Evolutionary conservation across 2,329 filamentous ascomycete genomes (phyloP), one percentile per base, ranked within the genome.

Genomic region (Neonectria sp.): DNA sequence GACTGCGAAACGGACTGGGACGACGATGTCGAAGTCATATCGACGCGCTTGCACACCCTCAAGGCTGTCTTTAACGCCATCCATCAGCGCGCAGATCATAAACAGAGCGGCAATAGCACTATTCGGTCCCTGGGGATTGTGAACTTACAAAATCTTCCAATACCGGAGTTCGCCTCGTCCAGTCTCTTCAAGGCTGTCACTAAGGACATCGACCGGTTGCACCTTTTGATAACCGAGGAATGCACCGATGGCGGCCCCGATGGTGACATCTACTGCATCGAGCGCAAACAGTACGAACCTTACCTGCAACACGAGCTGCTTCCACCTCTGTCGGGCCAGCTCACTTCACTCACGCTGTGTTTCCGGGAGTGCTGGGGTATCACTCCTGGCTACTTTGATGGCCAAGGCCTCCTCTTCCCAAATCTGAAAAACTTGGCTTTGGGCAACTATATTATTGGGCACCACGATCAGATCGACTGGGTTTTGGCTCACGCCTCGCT

Each of bases 391-490:
- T 60, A 68, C 48, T 76, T 78, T 49, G 66, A 76, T n/a, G 70
- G 71, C 25, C 17, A 37, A 1, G 69, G 65, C 9, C 71, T 77
- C 21, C 2, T 27, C 3, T 77, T 76, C 48, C 73, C 72, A 3
- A 37, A 61, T 3, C 70, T 77, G 29, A 69, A 68, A 37, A 75
- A 59, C 1, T 45, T 77, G 40, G 63, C 60, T 1, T 56, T 77
- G 4, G 55, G 64, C 7, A 37, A 70, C 1, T 76, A 67, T 24
- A 53, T 68, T 12, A 71, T 77, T 40, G 66, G 65, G 1, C 71
- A 76, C 15, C 45, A 73, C 40, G 52, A 70, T 9, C 75, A 78
- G 8, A 68, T 76, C 29, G 70, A 77, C 37, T 78, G 75, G 75
- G 71, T 77, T 7, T 45, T 73, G 25, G 25, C 51, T 4, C 69